Evolutionary conservation across 768 basidiomycete genomes (phyloP).

Genomic region (Panaeolus papilionaceus): DNA sequence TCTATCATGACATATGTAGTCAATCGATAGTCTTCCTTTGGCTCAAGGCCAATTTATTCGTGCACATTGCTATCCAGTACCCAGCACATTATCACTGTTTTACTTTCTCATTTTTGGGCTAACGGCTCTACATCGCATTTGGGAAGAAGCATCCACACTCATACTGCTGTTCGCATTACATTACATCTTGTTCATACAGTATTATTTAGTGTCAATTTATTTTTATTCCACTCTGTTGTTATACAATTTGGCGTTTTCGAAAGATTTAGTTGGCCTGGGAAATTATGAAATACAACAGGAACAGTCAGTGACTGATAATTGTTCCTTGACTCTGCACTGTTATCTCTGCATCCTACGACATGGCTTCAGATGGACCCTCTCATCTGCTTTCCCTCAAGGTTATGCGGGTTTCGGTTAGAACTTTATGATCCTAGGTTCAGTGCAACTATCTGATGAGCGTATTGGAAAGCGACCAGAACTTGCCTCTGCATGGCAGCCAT

Average conservation of each 20-base stretch:
- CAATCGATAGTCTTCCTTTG: conserved; percentile 10
- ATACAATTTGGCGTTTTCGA: neutral
- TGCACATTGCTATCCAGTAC: conserved; percentile 13
- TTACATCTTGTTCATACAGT: conserved; percentile 14
- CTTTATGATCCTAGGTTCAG: conserved; percentile 17
- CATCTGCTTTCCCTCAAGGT: conserved; percentile 84
- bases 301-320: neutral
- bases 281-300: neutral
- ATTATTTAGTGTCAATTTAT: conserved; percentile 15
- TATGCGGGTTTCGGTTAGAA: conserved; percentile 86
- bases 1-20: conserved; percentile 12
- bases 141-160: conserved; percentile 14
- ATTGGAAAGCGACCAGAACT: conserved; percentile 70
- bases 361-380: conserved; percentile 56
- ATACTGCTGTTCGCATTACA: conserved; percentile 14
- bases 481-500: conserved; percentile 83
- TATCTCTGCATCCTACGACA: conserved; percentile 16
- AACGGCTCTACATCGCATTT: conserved; percentile 13
- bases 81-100: conserved; percentile 5
- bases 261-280: conserved; percentile 9
- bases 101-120: conserved; percentile 10
- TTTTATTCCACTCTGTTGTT: conserved; percentile 4
- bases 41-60: conserved; percentile 9
- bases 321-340: neutral
- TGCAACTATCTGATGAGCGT: conserved; percentile 11